Conservation (phyloP, 2,329 filamentous ascomycete species). For the Fusarium virguliforme region DNA sequence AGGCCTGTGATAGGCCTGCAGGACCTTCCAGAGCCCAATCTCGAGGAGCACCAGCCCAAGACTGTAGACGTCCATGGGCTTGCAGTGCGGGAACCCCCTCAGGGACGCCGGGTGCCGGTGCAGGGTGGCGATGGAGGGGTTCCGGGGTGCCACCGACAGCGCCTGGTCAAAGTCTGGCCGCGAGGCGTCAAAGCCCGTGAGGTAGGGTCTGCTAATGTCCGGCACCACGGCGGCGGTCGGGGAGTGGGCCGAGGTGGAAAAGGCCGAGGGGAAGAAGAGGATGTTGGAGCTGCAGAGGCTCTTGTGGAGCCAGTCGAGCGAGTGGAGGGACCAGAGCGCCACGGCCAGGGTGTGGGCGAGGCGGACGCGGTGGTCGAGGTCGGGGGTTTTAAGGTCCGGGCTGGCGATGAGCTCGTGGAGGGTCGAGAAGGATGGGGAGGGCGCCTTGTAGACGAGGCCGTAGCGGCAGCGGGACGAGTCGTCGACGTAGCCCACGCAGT, state of each 20-base stretch:
- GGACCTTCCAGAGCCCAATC: slow-evolving; percentile 65
- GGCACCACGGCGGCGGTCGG: slow-evolving; percentile 57
- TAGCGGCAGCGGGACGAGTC: slow-evolving; percentile 59
- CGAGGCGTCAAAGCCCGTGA: slow-evolving; percentile 70
- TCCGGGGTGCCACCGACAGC: slow-evolving; percentile 63
- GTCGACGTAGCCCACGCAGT: slow-evolving; percentile 65
- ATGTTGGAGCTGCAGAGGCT: slow-evolving; percentile 69
- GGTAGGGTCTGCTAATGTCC: slow-evolving; percentile 61
- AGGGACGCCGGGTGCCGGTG: slow-evolving; percentile 65
- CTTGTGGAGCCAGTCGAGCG: slow-evolving; percentile 72
- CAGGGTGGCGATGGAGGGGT: slow-evolving; percentile 61
- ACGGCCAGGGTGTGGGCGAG: slow-evolving; percentile 62
- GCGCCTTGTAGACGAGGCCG: slow-evolving; percentile 62
- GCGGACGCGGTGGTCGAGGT: slow-evolving; percentile 61
- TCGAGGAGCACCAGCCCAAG: slow-evolving; percentile 68
- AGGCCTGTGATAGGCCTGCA: slow-evolving; percentile 60
- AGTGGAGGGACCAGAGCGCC: slow-evolving; percentile 67
- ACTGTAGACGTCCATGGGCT: slow-evolving; percentile 69
- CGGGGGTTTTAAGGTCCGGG: slow-evolving; percentile 61
- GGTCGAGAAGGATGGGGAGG: slow-evolving; percentile 57
- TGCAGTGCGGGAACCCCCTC: slow-evolving; percentile 62
- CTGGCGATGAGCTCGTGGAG: slow-evolving; percentile 60
- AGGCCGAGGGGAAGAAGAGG: slow-evolving; percentile 66
- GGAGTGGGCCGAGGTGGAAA: slow-evolving; percentile 55
- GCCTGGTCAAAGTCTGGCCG: slow-evolving; percentile 68